These are phyloP conservation scores for Acanthamoeba divionensis DNA, from an alignment of 208 protist species.

Conservation along the genomic window DNA sequence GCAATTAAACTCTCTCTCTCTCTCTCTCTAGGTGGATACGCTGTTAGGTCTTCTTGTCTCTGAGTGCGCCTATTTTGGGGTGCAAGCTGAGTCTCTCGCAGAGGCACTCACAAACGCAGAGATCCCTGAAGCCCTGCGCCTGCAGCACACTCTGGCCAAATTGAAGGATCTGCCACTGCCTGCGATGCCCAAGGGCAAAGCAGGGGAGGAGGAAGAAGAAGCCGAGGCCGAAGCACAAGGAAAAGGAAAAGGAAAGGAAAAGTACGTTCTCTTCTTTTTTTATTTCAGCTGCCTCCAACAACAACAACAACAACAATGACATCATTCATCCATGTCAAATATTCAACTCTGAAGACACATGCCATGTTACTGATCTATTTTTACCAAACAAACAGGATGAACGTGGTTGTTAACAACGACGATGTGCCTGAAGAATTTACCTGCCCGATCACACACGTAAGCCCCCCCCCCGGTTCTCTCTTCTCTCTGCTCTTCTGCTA, in stretches of 20 bases:
- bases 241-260: neutral
- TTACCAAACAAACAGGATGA: too few species aligned
- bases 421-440: constrained; percentile 12
- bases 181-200: neutral
- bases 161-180: constrained; percentile 2
- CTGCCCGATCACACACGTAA: constrained; percentile 49
- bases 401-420: neutral
- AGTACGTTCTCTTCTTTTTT: too few species aligned
- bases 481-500: too few species aligned
- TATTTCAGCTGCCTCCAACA: too few species aligned
- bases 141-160: neutral
- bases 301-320: neutral
- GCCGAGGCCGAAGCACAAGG: neutral
- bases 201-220: neutral
- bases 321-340: too few species aligned
- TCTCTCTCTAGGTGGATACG: too few species aligned
- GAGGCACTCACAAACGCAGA: neutral
- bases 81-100: neutral
- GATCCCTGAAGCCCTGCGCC: neutral
- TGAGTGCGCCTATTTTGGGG: constrained; percentile 31
- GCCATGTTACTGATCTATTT: too few species aligned
- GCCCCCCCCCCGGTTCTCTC: too few species aligned
- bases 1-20: too few species aligned
- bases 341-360: too few species aligned
- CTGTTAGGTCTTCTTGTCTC: constrained; percentile 24